phyloP scores from a whole-genome alignment of 2,329 filamentous ascomycete genomes.

The Fusarium dimerum region DNA sequence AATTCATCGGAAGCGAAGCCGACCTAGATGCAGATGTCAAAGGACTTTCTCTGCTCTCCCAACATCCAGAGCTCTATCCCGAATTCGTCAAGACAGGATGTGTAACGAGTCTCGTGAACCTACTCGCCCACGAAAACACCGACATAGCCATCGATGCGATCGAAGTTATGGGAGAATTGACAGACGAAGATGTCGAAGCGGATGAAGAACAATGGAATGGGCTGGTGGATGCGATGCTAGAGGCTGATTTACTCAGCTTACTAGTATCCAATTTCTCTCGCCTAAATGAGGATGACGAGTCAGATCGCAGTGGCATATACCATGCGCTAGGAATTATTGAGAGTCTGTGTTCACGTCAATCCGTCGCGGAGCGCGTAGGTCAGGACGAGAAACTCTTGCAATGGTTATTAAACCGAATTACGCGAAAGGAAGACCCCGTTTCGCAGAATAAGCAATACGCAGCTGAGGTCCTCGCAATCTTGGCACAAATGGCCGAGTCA shows the following conservation, averaged over 20 bases:
- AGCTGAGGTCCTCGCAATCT: constrained; percentile 86
- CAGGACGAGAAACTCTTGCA: constrained; percentile 66
- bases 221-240: constrained; percentile 67
- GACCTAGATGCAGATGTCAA: constrained; percentile 90
- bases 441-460: constrained; percentile 95
- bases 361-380: constrained; percentile 71
- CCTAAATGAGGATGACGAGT: constrained; percentile 71
- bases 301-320: constrained; percentile 84
- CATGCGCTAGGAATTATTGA: constrained; percentile 82
- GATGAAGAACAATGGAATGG: constrained; percentile 78
- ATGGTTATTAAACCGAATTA: constrained; percentile 78
- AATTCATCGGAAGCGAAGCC: constrained; percentile 83
- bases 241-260: constrained; percentile 72
- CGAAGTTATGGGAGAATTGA: constrained; percentile 86
- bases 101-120: constrained; percentile 70
- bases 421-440: constrained; percentile 66
- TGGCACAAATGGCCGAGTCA: constrained; percentile 72
- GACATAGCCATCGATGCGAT: constrained; percentile 93
- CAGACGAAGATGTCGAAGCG: constrained; percentile 87
- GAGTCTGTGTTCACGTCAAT: constrained; percentile 73
- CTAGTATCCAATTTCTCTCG: constrained; percentile 77
- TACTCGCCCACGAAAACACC: constrained; percentile 93
- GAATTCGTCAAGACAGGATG: constrained; percentile 79
- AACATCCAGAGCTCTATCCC: constrained; percentile 80
- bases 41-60: constrained; percentile 78